Base-by-base conservation (phyloP, 306 rosid species). In the Cucumis hystrix region DNA sequence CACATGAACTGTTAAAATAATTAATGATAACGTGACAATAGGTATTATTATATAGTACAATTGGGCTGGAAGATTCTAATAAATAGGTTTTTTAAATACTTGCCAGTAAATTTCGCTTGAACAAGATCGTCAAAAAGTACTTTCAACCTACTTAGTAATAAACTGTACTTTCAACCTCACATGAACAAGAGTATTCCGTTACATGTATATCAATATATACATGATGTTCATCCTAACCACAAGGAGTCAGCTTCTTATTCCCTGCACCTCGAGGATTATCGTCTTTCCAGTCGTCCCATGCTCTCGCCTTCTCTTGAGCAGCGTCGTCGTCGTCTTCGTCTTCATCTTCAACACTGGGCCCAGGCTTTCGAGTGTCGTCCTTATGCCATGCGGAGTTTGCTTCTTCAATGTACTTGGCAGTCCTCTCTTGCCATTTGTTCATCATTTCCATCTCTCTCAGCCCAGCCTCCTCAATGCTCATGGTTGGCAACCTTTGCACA, bases 381-480 rank as follows among this genome's bases (percentile, higher is more conserved):
- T 89, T 90, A 83, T 95, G 76, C 99, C 99, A 95, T 7, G 97
- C 72, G 15, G 97, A 88, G 84, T 79, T 92, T 66, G 93, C 93
- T 84, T 96, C 98, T 79, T 91, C 96, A 85, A 96, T 92, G 76
- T 91, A 80, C 76, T 78, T 91, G 41, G 65, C 87, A 82, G 86
- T 89, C 82, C 74, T 84, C 91, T 96, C 98, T 87, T 96, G 99
- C 98, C 98, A 96, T 57, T 87, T 85, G 66, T 92, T 96, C 99
- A 91, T 96, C 20, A 96, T 91, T 76, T 91, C 93, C 99, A 96
- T 96, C 87, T 96, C 99, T 73, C 20, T 91, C 80, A 96, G 78
- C 79, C 99, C 99, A 25, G 99, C 99, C 83, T 96, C 98, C 88
- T 96, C 99, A 52, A 96, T 96, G 87, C 99, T 96, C 99, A 91